A percentile compares a stretch with the other conserved stretches of the same genome.
phyloP scores from a whole-genome alignment of 208 protist species.

The Trypanosoma vivax region DNA sequence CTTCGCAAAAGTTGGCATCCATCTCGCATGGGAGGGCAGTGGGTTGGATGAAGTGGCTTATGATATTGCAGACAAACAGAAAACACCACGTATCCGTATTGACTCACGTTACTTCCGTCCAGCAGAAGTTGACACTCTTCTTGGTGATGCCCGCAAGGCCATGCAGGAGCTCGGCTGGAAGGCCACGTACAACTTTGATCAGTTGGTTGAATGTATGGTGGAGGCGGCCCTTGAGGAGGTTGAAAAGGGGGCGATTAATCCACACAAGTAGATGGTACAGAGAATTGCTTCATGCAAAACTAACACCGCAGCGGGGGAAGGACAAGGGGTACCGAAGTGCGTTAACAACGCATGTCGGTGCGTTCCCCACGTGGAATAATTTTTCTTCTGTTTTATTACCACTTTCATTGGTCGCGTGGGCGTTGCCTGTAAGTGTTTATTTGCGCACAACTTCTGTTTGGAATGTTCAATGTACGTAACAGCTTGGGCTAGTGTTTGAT shows the following conservation, averaged over 20 bases:
- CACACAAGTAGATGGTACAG: too few relatives aligned
- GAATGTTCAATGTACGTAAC: too few relatives aligned
- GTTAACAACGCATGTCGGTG: too few relatives aligned
- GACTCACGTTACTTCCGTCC: slow-evolving; percentile 90
- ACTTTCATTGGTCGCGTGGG: too few relatives aligned
- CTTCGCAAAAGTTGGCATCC: slow-evolving; percentile 56
- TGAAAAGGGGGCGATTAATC: slow-evolving; percentile 17
- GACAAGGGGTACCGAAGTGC: too few relatives aligned
- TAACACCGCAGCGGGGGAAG: too few relatives aligned
- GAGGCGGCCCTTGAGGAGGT: slow-evolving; percentile 20
- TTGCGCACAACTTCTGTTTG: too few relatives aligned
- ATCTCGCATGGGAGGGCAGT: slow-evolving; percentile 77
- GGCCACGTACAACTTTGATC: slow-evolving; percentile 29
- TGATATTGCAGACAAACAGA: slow-evolving; percentile 17
- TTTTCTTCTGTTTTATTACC: too few relatives aligned
- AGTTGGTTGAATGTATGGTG: slow-evolving; percentile 55
- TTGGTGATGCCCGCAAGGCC: slow-evolving; percentile 90
- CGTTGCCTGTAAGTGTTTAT: too few relatives aligned
- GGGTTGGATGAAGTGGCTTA: slow-evolving; percentile 85
- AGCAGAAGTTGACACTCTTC: slow-evolving; percentile 92
- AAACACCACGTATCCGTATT: slow-evolving; percentile 43
- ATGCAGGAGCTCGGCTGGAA: slow-evolving; percentile 77
- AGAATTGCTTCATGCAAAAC: too few relatives aligned
- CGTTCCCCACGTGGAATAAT: too few relatives aligned
- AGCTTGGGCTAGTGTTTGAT: too few relatives aligned